phyloP scores from a whole-genome alignment of 2,329 filamentous ascomycete species.

The Hypocreales sp. region DNA sequence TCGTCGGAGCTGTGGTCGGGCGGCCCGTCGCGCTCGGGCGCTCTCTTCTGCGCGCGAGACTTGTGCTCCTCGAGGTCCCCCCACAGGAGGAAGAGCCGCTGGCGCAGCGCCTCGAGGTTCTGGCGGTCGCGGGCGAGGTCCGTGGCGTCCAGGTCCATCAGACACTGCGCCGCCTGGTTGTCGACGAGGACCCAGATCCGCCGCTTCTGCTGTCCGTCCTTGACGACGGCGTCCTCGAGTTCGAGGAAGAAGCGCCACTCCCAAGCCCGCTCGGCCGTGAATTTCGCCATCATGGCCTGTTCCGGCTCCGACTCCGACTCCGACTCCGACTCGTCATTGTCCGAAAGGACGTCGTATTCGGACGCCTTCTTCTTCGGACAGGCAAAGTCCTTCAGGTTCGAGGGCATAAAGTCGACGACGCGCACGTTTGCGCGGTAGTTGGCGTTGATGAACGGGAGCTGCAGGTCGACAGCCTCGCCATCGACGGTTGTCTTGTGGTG shows the following conservation, averaged over 20 bases:
- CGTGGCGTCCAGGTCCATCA: slow-evolving; percentile 30
- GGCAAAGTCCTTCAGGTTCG: slow-evolving; percentile 56
- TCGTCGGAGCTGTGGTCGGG: slow-evolving; percentile 23
- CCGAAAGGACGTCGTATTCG: slow-evolving; percentile 36
- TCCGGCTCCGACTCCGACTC: slow-evolving; percentile 7
- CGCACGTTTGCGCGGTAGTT: slow-evolving; percentile 56
- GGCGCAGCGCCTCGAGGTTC: slow-evolving; percentile 38
- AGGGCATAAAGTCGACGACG: slow-evolving; percentile 70
- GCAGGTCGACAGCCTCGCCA: slow-evolving; percentile 16
- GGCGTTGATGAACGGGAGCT: slow-evolving; percentile 59
- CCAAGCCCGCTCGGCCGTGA: slow-evolving; percentile 32
- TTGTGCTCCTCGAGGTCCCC: slow-evolving; percentile 69
- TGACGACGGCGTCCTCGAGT: slow-evolving; percentile 49
- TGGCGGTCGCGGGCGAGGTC: slow-evolving; percentile 37
- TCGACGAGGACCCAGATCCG: slow-evolving; percentile 55
- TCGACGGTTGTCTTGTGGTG: slow-evolving; percentile 27
- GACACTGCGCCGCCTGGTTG: slow-evolving; percentile 33
- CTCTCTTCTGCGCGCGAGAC: slow-evolving; percentile 13
- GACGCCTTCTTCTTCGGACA: slow-evolving; percentile 21
- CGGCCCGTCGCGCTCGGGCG: slow-evolving; percentile 11
- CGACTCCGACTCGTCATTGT: slow-evolving; percentile 13
- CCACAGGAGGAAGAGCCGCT: slow-evolving; percentile 69
- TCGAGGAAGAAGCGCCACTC: slow-evolving; percentile 74
- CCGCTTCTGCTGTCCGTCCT: slow-evolving; percentile 18
- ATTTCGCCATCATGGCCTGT: slow-evolving; percentile 8